Evolutionary conservation across 441 rosid genomes (phyloP).

Genomic region (Populus trichocarpa): DNA sequence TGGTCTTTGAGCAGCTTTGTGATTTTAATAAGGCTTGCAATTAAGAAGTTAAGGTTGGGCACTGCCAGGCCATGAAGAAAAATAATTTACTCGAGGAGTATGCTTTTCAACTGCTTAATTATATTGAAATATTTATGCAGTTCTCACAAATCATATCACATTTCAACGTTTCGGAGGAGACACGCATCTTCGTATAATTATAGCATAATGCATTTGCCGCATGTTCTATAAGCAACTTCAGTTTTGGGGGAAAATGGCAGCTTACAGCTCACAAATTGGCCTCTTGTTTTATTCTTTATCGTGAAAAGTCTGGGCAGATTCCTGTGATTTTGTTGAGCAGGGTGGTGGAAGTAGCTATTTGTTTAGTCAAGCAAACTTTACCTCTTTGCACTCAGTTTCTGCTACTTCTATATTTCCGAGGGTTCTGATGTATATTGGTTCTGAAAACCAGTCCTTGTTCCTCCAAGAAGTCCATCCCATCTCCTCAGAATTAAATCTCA

Average conservation of each 20-base stretch:
- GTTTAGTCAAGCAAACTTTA: neutral
- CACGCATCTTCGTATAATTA: conserved; percentile 1
- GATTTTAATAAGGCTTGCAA: conserved; percentile 37
- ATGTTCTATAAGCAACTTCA: neutral
- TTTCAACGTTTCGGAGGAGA: neutral
- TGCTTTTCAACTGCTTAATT: conserved; percentile 12
- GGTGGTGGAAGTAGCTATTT: neutral
- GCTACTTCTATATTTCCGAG: too few species aligned
- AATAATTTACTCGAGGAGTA: conserved; percentile 31
- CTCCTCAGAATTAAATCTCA: too few species aligned
- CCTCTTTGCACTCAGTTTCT: too few species aligned
- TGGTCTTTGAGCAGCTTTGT: conserved; percentile 15
- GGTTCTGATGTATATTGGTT: too few species aligned
- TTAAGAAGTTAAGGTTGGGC: conserved; percentile 14
- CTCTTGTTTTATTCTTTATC: neutral
- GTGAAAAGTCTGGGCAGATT: neutral
- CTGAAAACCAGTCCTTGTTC: too few species aligned
- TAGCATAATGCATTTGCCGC: neutral
- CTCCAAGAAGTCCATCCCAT: too few species aligned
- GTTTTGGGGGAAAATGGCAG: neutral
- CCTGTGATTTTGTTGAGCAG: neutral
- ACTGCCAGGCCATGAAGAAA: conserved; percentile 20
- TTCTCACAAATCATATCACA: neutral
- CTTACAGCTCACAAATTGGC: neutral
- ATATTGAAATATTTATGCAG: conserved; percentile 2